Evolutionary conservation across 768 basidiomycete species (phyloP), one percentile per base, ranked within the genome.

Genomic region (Pulveroboletus frians): DNA sequence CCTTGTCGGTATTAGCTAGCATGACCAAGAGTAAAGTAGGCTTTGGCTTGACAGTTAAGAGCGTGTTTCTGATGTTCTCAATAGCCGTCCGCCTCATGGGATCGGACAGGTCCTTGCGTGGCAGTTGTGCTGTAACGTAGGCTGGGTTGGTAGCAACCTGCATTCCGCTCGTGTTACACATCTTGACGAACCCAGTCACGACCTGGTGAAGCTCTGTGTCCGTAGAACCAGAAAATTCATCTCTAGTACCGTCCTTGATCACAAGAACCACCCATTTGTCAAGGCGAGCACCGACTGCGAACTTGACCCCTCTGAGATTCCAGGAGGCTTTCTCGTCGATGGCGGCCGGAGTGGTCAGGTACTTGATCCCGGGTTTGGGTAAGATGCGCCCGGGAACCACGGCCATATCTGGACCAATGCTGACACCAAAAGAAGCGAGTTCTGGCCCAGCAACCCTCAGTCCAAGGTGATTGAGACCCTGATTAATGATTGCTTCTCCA

Each of bases 131-230:
- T 3, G 43, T 52, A 30, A 58, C 58, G 8, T 71, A 67, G 42
- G 73, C 56, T 2, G 63, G 57, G 0, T 61, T 62, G 27, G 53
- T 50, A 23, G 63, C 68, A 20, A 84, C 76, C 6, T 27, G 53
- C 76, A 91, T 85, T 9, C 89, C 89, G 49, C 79, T 79, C 26
- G 51, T 71, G 43, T 60, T 62, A 61, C 88, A 91, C 81, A 84
- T 88, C 2, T 64, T 52, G 30, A 69, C 65, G 56, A 91, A 89
- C 0, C 78, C 84, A 1, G 60, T 54, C 10, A 88, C 64, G 2
- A 71, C 68, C 4, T 51, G 38, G 32, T 49, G 50, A 31, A 91
- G 68, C n/a, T 74, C 73, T 2, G 77, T 78, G 56, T 91, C 89
- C 6, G 67, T 49, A 3, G 72, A 51, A 9, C 73, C 76, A 1